phyloP scores from a whole-genome alignment of 805 yeast genomes.

The Teunomyces funiuensis region DNA sequence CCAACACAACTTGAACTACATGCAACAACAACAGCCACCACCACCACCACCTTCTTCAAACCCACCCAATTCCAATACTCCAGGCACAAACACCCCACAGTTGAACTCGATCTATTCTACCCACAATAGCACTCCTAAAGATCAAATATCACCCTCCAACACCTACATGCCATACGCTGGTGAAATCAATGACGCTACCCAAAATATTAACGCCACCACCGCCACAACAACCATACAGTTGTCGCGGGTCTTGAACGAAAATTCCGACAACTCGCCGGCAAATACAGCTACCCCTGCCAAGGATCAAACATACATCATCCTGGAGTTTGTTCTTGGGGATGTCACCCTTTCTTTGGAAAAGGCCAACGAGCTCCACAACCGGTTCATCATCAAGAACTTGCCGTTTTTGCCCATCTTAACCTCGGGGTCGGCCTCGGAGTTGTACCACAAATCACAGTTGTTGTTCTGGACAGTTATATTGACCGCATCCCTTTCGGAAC shows the following conservation, averaged over 20 bases:
- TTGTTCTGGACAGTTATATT: constrained; percentile 89
- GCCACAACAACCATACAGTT: constrained; percentile 14
- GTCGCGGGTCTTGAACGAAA: constrained; percentile 21
- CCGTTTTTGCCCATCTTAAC: constrained; percentile 81
- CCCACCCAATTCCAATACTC: constrained; percentile 1
- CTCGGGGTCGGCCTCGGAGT: constrained; percentile 67
- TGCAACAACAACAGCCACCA: constrained; percentile 21
- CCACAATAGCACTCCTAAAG: constrained; percentile 8
- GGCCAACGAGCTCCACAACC: constrained; percentile 70
- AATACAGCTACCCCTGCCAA: constrained; percentile 6
- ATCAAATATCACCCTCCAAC: constrained; percentile 10
- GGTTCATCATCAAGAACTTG: constrained; percentile 63
- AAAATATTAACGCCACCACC: constrained; percentile 10
- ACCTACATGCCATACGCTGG: constrained; percentile 7
- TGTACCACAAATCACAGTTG: constrained; percentile 79
- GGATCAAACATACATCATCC: constrained; percentile 19
- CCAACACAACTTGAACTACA: constrained; percentile 37
- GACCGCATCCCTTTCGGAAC: constrained; percentile 83
- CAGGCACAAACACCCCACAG: constrained; percentile 10
- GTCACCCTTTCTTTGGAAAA: constrained; percentile 63
- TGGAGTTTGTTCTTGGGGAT: constrained; percentile 75
- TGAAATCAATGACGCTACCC: constrained; percentile 17
- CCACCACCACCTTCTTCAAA: constrained; percentile 6
- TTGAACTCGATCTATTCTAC: constrained; percentile 6
- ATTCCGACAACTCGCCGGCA: constrained; percentile 33